phyloP scores from a whole-genome alignment of 2,329 filamentous ascomycete genomes.

The Pseudocercospora eumusae region DNA sequence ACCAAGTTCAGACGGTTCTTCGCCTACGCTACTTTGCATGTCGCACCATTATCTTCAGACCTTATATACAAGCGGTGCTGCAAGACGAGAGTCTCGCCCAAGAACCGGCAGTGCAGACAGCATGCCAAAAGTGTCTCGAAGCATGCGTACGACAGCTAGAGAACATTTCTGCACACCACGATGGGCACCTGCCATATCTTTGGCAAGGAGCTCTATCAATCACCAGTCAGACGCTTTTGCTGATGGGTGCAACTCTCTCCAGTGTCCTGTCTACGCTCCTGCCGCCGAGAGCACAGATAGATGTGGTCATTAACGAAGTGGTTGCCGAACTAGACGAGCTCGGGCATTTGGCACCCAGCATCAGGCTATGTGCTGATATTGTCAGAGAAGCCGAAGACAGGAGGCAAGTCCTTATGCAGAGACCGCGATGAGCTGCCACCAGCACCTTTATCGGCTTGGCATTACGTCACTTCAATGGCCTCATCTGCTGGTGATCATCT shows the following conservation, averaged over 20 bases:
- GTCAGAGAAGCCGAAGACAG: constrained; percentile 74
- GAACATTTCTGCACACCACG: constrained; percentile 75
- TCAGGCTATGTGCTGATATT: constrained; percentile 75
- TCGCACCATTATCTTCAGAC: constrained; percentile 81
- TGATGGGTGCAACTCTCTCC: constrained; percentile 84
- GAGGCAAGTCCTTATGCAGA: constrained; percentile 58
- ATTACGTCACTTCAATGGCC: background rate
- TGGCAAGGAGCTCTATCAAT: constrained; percentile 84
- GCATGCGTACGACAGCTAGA: constrained; percentile 78
- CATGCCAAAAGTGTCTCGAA: constrained; percentile 78
- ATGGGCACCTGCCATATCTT: constrained; percentile 80
- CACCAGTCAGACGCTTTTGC: constrained; percentile 75
- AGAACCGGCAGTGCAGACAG: constrained; percentile 72
- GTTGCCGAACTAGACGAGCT: constrained; percentile 74
- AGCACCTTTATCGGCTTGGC: background rate
- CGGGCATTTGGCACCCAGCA: constrained; percentile 72
- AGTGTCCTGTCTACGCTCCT: constrained; percentile 69
- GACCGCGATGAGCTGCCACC: constrained; percentile 14
- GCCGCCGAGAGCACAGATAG: constrained; percentile 58
- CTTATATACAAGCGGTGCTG: constrained; percentile 77
- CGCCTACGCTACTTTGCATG: constrained; percentile 81
- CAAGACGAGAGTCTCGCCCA: constrained; percentile 73
- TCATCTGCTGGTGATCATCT: too few species aligned
- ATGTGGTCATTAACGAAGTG: constrained; percentile 76
- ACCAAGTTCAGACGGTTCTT: constrained; percentile 77